A percentile compares a stretch with the other conserved stretches of the same genome.
These are phyloP conservation scores for Kurtzmaniella natalensis DNA, from an alignment of 1,139 yeast genomes.

Conservation along the genomic window DNA sequence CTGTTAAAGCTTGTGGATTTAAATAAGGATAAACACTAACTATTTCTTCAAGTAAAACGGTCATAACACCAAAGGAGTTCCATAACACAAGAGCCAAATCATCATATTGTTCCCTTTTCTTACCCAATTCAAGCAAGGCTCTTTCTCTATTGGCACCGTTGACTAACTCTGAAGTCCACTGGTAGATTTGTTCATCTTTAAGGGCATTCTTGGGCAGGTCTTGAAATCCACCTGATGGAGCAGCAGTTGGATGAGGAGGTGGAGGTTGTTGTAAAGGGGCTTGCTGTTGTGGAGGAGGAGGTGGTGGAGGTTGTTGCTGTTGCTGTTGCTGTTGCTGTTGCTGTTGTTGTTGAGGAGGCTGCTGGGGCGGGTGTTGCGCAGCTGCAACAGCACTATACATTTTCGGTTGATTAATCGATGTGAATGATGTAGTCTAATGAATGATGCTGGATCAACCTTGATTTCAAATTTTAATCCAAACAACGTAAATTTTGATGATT, in stretches of 20 bases:
- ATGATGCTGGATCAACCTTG: no score
- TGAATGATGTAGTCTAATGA: no score
- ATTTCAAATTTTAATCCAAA: no score
- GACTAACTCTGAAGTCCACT: constrained; percentile 86
- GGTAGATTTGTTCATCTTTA: constrained; percentile 82
- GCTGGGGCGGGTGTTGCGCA: no score
- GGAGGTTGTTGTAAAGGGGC: not conserved
- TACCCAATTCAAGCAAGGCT: constrained; percentile 86
- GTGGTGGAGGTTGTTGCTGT: not conserved
- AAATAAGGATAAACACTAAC: constrained; percentile 84
- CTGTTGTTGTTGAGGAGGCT: no score
- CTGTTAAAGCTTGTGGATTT: constrained; percentile 82
- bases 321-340: no score
- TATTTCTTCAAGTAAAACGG: constrained; percentile 84
- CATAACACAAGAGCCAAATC: constrained; percentile 90
- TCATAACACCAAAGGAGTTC: constrained; percentile 97
- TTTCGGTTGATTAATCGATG: no score
- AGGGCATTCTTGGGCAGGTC: constrained; percentile 45
- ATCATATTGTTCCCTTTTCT: constrained; percentile 90
- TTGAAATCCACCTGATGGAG: constrained; percentile 1
- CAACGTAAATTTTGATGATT: no score
- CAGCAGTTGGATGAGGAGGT: not conserved
- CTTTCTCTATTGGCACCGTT: constrained; percentile 90
- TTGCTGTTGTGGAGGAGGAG: not conserved
- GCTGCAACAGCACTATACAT: constrained; percentile 5